These are phyloP conservation scores for Saitozyma podzolica DNA, from an alignment of 768 basidiomycete genomes.

Conservation along the genomic window DNA sequence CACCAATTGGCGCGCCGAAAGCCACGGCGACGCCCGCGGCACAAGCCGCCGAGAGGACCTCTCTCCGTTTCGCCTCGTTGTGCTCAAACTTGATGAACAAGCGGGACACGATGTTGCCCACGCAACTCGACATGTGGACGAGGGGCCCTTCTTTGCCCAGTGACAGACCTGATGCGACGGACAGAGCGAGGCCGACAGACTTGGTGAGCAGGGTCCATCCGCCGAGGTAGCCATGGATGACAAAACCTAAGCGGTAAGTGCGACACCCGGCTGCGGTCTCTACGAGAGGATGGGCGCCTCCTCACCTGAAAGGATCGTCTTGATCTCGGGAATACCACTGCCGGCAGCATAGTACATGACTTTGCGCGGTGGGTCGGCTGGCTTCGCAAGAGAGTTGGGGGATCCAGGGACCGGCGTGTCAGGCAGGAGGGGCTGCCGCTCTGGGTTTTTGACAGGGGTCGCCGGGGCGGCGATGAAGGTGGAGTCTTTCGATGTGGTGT, in stretches of 20 bases:
- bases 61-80: slow-evolving; percentile 94
- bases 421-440: slow-evolving; percentile 26
- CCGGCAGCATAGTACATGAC: slow-evolving; percentile 91
- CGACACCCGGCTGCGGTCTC: background rate
- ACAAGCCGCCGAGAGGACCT: slow-evolving; percentile 91
- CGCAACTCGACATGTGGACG: slow-evolving; percentile 88
- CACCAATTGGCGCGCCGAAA: slow-evolving; percentile 89
- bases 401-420: slow-evolving; percentile 20
- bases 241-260: slow-evolving; percentile 63
- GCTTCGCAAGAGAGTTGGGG: slow-evolving; percentile 4
- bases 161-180: slow-evolving; percentile 87
- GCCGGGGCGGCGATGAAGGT: slow-evolving; percentile 53
- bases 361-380: slow-evolving; percentile 56
- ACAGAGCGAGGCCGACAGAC: slow-evolving; percentile 79
- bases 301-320: slow-evolving; percentile 55
- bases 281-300: background rate
- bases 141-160: slow-evolving; percentile 89
- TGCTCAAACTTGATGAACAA: slow-evolving; percentile 85
- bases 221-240: slow-evolving; percentile 96
- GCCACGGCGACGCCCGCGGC: slow-evolving; percentile 97
- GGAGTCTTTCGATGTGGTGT: slow-evolving; percentile 84
- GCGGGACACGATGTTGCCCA: slow-evolving; percentile 89
- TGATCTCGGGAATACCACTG: slow-evolving; percentile 95
- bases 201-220: slow-evolving; percentile 86
- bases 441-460: slow-evolving; percentile 15